These are phyloP conservation scores for Flaveria bidentis DNA, from an alignment of 129 eudicot genomes.

Conservation along the genomic window DNA sequence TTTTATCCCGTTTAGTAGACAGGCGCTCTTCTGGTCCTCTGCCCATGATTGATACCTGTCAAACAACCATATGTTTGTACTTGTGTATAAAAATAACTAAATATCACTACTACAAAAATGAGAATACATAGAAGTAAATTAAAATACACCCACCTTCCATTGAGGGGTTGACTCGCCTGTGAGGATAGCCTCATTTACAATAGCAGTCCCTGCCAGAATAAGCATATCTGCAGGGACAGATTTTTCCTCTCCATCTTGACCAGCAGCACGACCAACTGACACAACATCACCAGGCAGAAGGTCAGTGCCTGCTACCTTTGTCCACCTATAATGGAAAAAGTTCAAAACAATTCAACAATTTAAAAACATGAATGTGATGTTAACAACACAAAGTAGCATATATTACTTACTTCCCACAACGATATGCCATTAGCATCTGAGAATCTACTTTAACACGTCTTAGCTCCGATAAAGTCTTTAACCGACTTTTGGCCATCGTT, in stretches of 20 bases:
- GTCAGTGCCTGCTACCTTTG: constrained; percentile 81
- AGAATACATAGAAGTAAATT: not conserved
- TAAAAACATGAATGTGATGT: constrained; percentile 1
- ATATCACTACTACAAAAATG: not conserved
- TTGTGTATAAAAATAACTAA: not conserved
- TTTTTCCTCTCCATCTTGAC: constrained; percentile 90
- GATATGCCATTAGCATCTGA: constrained; percentile 83
- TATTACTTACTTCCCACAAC: constrained; percentile 89
- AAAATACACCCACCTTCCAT: constrained; percentile 71
- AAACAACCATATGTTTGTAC: constrained; percentile 15
- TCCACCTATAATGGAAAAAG: constrained; percentile 60
- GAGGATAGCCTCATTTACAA: constrained; percentile 91
- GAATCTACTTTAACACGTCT: constrained; percentile 92
- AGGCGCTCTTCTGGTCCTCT: constrained; percentile 74
- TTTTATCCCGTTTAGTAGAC: constrained; percentile 76
- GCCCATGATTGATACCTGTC: constrained; percentile 78
- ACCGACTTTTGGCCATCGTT: constrained; percentile 95
- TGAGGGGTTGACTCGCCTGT: constrained; percentile 99
- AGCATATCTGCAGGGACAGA: constrained; percentile 95
- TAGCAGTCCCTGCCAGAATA: constrained; percentile 88
- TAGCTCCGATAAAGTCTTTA: constrained; percentile 91
- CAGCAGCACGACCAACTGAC: constrained; percentile 91
- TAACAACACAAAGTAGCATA: constrained; percentile 13
- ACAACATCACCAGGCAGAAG: constrained; percentile 96
- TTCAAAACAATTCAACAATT: constrained; percentile 10